Percentiles rank a stretch among this genome's conserved stretches.
phyloP scores from a whole-genome alignment of 805 yeast species.

The Starmera dryadoides region DNA sequence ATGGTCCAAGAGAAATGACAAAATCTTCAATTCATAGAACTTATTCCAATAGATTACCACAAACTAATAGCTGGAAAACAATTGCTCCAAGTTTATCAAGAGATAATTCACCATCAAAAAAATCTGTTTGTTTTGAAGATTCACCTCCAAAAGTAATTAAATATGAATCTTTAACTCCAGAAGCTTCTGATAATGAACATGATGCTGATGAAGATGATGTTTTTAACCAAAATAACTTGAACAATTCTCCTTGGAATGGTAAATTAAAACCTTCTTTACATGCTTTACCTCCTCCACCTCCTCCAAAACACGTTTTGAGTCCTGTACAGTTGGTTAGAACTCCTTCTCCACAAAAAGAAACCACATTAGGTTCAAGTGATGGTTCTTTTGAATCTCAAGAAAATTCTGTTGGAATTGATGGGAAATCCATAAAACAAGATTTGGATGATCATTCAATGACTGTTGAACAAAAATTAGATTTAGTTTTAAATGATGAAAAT shows the following conservation, averaged over 20 bases:
- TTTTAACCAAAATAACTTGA: slow-evolving; percentile 14
- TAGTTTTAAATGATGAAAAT: slow-evolving; percentile 25
- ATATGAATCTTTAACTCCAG: slow-evolving; percentile 22
- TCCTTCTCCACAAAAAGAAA: slow-evolving; percentile 17
- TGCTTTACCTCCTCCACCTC: slow-evolving; percentile 29
- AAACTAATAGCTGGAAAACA: slow-evolving; percentile 9
- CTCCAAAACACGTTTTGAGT: slow-evolving; percentile 22
- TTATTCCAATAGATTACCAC: slow-evolving; percentile 10
- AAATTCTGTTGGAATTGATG: slow-evolving; percentile 11
- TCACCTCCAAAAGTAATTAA: slow-evolving; percentile 31
- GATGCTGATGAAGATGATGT: slow-evolving; percentile 15
- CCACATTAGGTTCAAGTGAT: slow-evolving; percentile 18
- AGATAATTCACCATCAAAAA: slow-evolving; percentile 26
- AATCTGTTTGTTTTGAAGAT: slow-evolving; percentile 30
- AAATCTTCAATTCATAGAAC: slow-evolving; percentile 14
- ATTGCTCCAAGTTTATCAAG: slow-evolving; percentile 5
- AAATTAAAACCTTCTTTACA: slow-evolving; percentile 13
- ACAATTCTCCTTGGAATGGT: slow-evolving; percentile 13
- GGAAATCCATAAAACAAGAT: slow-evolving; percentile 13
- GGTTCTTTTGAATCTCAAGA: slow-evolving; percentile 19
- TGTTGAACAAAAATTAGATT: slow-evolving; percentile 38
- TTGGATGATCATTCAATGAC: slow-evolving; percentile 22
- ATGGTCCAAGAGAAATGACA: slow-evolving; percentile 23
- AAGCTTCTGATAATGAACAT: slow-evolving; percentile 16
- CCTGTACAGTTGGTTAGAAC: slow-evolving; percentile 5